Evolutionary conservation across 306 rosid species (phyloP), one percentile per base, ranked within the genome.

Genomic region (Psophocarpus tetragonolobus): DNA sequence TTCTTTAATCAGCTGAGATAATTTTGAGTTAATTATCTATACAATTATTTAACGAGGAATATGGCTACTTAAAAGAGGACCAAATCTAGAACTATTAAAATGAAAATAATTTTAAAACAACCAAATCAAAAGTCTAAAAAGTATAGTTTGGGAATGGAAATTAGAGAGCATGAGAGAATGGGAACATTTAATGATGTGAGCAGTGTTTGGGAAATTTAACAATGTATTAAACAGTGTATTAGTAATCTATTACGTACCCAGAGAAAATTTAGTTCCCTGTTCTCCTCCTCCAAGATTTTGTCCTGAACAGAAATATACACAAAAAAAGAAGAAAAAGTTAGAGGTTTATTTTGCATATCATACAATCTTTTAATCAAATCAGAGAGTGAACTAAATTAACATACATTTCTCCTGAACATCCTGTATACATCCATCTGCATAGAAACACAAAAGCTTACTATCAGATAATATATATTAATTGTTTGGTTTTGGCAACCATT

Each of bases 211-310:
- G 15, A 17, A 62, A 18, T 48, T 53, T 21, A 56, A 63, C 11
- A 2, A 24, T 58, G 38, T 8, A 71, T 38, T 42, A 18, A 30
- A 29, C 14, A 66, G 3, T 24, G 17, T 3, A 3, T 15, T 13
- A 4, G 57, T 15, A 66, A 53, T 9, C 24, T 26, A 51, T 66
- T 13, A 9, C 18, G 6, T 80, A 91, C 97, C 97, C 87, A 83
- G 68, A 80, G 78, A 44, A 82, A 85, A 50, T 30, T 79, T 32
- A 92, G 97, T 63, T 81, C 88, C 74, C 85, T 80, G 64, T 81
- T 69, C 76, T 85, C 90, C 29, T 88, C 90, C 79, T 88, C 97
- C 85, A 87, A 48, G 39, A 85, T 81, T 74, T 81, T 85, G 1
- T 23, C 76, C 95, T 87, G 80, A 17, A 18, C 33, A 84, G 4